These are phyloP conservation scores for Tylopilus felleus DNA, from an alignment of 768 basidiomycete species.

Conservation along the genomic window DNA sequence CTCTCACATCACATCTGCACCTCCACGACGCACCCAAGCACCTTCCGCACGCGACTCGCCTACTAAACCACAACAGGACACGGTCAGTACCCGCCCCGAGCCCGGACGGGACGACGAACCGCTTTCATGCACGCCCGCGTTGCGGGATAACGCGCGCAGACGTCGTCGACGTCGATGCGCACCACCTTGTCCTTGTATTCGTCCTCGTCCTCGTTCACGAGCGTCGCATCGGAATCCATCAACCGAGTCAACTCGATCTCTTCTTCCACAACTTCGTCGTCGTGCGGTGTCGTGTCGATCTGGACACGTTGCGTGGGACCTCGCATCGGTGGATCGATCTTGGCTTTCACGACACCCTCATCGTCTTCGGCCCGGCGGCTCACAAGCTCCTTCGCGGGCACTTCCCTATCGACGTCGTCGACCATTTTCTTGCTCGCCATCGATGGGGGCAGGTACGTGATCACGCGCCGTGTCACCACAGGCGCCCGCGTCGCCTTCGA, in stretches of 20 bases:
- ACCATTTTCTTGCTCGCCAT: slow-evolving; percentile 1
- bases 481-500: not conserved
- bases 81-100: not conserved
- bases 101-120: slow-evolving; percentile 15
- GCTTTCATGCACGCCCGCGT: slow-evolving; percentile 20
- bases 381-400: no score
- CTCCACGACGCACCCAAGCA: slow-evolving; percentile 15
- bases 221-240: slow-evolving; percentile 29
- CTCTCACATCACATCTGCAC: slow-evolving; percentile 12
- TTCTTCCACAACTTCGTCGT: no score
- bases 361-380: no score
- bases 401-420: not conserved
- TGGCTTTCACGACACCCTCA: not conserved
- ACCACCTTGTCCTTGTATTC: slow-evolving; percentile 13
- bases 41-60: slow-evolving; percentile 9
- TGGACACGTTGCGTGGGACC: not conserved
- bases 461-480: slow-evolving; percentile 14
- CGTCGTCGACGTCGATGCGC: slow-evolving; percentile 15
- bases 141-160: slow-evolving; percentile 18
- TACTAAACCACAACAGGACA: slow-evolving; percentile 5
- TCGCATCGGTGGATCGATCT: not conserved
- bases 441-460: slow-evolving; percentile 31
- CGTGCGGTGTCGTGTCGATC: not conserved
- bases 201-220: slow-evolving; percentile 25
- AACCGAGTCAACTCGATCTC: slow-evolving; percentile 3